phyloP scores from a whole-genome alignment of 2,329 filamentous ascomycete species.

The Talaromyces sp. region DNA sequence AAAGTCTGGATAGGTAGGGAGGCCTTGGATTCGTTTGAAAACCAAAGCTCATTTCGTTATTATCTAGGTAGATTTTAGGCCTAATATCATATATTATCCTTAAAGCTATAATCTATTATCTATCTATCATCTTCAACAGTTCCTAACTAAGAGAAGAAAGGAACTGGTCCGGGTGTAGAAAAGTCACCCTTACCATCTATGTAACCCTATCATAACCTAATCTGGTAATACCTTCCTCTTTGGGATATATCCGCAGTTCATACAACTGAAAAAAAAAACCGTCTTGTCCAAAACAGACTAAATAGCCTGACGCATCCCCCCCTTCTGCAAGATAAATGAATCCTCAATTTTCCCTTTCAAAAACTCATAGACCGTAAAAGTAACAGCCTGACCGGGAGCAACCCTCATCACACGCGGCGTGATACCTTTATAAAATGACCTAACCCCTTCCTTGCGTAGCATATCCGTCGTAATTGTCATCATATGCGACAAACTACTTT shows the following conservation, averaged over 20 bases:
- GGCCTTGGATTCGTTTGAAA: no score
- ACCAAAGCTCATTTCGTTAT: no score
- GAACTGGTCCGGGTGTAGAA: no score
- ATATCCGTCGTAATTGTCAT: slow-evolving; percentile 70
- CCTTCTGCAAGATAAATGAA: not conserved
- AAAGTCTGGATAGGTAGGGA: not conserved
- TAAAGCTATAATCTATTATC: no score
- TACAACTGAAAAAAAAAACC: not conserved
- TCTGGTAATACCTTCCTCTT: not conserved
- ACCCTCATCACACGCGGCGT: slow-evolving; percentile 96
- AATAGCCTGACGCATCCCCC: not conserved
- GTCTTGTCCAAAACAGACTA: not conserved
- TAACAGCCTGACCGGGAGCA: slow-evolving; percentile 83
- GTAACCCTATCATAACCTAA: not conserved
- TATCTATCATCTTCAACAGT: not conserved
- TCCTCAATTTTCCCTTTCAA: slow-evolving; percentile 62
- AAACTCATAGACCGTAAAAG: slow-evolving; percentile 70
- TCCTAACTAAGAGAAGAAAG: not conserved
- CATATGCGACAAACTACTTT: slow-evolving; percentile 75
- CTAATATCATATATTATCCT: no score
- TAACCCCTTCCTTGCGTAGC: slow-evolving; percentile 88
- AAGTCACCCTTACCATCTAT: not conserved
- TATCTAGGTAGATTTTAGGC: not conserved
- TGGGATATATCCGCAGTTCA: not conserved
- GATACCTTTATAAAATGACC: slow-evolving; percentile 98